Base-by-base conservation (phyloP, 2,329 filamentous ascomycete genomes). In the Trichothecium roseum region DNA sequence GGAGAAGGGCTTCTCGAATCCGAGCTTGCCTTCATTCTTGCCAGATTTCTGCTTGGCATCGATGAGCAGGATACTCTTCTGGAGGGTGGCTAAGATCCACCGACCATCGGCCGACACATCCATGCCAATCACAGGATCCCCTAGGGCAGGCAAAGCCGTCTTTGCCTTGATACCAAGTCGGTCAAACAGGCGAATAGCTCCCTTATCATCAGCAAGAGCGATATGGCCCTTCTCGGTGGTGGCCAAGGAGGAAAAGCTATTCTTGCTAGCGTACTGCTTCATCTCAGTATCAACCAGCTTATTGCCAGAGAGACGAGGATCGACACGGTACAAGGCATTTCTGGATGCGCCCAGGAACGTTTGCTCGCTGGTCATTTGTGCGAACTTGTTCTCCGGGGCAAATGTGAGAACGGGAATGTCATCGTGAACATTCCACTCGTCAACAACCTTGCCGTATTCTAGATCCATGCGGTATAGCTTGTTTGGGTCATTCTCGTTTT, bases 371-470 rank as follows among this genome's bases (percentile, higher is more conserved):
- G 87, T 95, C 82, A 94, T 94, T 64, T 98, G 91, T 2, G 91
- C 80, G 51, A 95, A 98, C 74, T 98, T 98, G 72, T 81, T 94
- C 58, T 95, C 88, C 0, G 91, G 91, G 0, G 85, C 85, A 59
- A 96, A 96, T 8, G 81, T 91, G 37, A 84, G 78, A 41, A 96
- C 84, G 0, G 85, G 81, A 37, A 98, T 95, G 54, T 96, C 85
- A 42, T 98, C 89, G 53, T 98, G 89, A 12, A 98, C 74, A 49
- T 94, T 94, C 91, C 91, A 98, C 59, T 98, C 91, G 52, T 98
- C 91, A 2, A 96, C 87, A 26, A 98, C 84, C 63, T 95, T 96
- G 46, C 91, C 91, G 48, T 93, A 93, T 57, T 98, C 89, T 30
- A 98, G 70, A 61, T 98, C 91, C 91, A 98, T 96, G 31, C 85